These are phyloP conservation scores for Lobosporangium transversale DNA, from an alignment of 192 early-diverging fungal genomes.

Conservation along the genomic window DNA sequence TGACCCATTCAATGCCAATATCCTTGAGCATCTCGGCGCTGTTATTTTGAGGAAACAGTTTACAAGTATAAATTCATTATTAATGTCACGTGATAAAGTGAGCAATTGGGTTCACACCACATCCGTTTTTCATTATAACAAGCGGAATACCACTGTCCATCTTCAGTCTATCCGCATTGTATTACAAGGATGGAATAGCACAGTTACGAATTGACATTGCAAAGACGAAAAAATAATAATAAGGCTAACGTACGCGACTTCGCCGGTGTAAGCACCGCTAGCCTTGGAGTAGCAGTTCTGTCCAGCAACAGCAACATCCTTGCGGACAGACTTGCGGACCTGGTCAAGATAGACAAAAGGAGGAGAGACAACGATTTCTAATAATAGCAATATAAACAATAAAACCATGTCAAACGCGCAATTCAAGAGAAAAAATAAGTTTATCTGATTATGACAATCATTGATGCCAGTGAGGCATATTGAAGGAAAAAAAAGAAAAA, in stretches of 20 bases:
- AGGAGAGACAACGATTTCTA: conserved; percentile 97
- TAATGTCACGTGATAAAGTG: too few relatives aligned
- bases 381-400: conserved; percentile 4
- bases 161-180: too few relatives aligned
- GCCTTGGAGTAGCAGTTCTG: conserved; percentile 92
- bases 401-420: too few relatives aligned
- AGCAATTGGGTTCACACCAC: too few relatives aligned
- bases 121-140: too few relatives aligned
- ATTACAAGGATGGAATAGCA: too few relatives aligned
- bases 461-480: background rate
- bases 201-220: too few relatives aligned
- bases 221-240: too few relatives aligned
- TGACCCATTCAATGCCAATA: conserved; percentile 93
- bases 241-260: conserved; percentile 79
- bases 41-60: background rate
- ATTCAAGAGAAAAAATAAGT: too few relatives aligned
- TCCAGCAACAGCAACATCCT: conserved; percentile 91
- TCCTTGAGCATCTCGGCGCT: conserved; percentile 96
- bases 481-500: background rate
- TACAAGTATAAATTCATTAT: too few relatives aligned
- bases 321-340: conserved; percentile 78
- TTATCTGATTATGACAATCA: too few relatives aligned
- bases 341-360: conserved; percentile 91
- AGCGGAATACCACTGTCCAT: too few relatives aligned
- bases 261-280: conserved; percentile 97